Evolutionary conservation across 1,284 basidiomycete genomes (phyloP).

Genomic region (Ceratobasidium sp.): DNA sequence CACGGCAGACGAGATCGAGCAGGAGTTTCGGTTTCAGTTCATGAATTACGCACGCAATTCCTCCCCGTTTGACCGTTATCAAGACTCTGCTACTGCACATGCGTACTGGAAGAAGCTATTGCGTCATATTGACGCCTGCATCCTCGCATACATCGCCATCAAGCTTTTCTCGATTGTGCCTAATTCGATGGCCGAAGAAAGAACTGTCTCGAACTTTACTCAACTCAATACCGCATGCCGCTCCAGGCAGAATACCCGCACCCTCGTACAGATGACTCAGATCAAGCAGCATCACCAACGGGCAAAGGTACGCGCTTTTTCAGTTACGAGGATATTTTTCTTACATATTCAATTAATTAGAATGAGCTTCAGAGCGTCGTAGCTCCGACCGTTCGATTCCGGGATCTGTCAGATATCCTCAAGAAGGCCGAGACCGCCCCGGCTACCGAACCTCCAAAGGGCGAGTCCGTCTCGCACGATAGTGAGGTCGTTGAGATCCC

Average conservation of each 20-base stretch:
- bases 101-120: conserved; percentile 21
- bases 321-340: not conserved
- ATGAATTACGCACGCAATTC: not conserved
- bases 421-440: too few relatives aligned
- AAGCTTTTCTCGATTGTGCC: conserved; percentile 54
- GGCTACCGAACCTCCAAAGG: too few relatives aligned
- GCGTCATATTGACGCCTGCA: conserved; percentile 3
- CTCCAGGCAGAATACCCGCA: conserved; percentile 49
- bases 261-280: conserved; percentile 51
- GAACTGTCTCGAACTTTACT: conserved; percentile 55
- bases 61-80: conserved; percentile 14
- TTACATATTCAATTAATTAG: not conserved
- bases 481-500: too few relatives aligned
- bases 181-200: conserved; percentile 58
- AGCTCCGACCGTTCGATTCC: not conserved
- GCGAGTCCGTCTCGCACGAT: too few relatives aligned
- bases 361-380: not conserved
- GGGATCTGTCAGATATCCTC: not conserved
- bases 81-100: not conserved
- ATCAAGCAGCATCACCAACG: conserved; percentile 37
- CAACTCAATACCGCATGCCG: conserved; percentile 53
- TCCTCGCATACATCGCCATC: conserved; percentile 50
- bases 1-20: not conserved
- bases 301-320: not conserved
- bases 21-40: conserved; percentile 22